phyloP scores from a whole-genome alignment of 83 land plant genomes.

The Isoetes engelmannii region DNA sequence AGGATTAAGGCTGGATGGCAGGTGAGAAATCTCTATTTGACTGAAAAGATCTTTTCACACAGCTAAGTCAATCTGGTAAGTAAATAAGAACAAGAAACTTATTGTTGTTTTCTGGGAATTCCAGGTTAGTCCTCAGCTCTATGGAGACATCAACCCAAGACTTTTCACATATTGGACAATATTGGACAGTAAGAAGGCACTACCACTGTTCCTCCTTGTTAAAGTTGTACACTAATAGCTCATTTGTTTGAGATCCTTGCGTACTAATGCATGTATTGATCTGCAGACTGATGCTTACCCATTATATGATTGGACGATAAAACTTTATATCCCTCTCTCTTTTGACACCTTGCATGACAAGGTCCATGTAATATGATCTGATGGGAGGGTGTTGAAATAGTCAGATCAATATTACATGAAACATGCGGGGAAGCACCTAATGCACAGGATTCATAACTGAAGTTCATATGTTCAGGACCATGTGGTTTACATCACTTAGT shows the following conservation, averaged over 20 bases:
- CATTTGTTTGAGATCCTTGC: not conserved
- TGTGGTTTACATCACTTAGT: too few species aligned
- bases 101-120: not conserved
- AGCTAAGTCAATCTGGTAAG: not conserved
- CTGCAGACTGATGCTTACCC: conserved; percentile 26
- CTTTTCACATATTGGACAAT: conserved; percentile 8
- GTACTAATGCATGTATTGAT: not conserved
- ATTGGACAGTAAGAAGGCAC: not conserved
- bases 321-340: too few species aligned
- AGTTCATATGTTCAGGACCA: too few species aligned
- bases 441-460: too few species aligned
- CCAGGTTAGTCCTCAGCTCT: conserved; percentile 7
- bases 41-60: not conserved
- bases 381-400: too few species aligned
- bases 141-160: not conserved
- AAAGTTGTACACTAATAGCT: too few species aligned
- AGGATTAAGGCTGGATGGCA: conserved; percentile 94
- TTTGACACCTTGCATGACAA: too few species aligned
- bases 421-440: too few species aligned
- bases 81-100: not conserved
- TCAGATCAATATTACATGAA: too few species aligned
- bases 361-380: too few species aligned
- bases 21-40: conserved; percentile 24
- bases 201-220: too few species aligned
- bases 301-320: too few species aligned